Percentiles rank a stretch among this genome's conserved stretches.
These are phyloP conservation scores for Meira miltonrushii DNA, from an alignment of 1,284 basidiomycete species.

Conservation along the genomic window DNA sequence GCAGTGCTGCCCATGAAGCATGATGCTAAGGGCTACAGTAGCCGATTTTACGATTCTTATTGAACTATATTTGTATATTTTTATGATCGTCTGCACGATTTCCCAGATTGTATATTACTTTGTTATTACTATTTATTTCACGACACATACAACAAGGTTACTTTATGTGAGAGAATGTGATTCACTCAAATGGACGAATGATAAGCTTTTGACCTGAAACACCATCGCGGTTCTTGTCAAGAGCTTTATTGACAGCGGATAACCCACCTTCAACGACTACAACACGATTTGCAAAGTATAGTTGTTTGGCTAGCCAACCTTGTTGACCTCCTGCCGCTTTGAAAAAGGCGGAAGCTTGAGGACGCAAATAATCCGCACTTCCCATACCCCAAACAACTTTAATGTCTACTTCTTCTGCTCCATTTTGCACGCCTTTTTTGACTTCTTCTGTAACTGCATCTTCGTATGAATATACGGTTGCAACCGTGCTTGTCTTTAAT, in stretches of 20 bases:
- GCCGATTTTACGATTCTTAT: no score
- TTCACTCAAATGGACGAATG: conserved; percentile 24
- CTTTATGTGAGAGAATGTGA: no score
- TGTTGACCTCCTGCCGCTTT: conserved; percentile 26
- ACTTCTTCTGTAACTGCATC: neutral
- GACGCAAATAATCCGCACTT: conserved; percentile 16
- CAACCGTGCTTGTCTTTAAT: neutral
- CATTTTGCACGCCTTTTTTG: conserved; percentile 1
- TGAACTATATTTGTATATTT: neutral
- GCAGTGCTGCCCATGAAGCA: no score
- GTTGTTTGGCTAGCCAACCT: conserved; percentile 26
- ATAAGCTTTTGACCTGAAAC: conserved; percentile 34
- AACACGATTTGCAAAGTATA: conserved; percentile 23
- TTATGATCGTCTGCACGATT: no score
- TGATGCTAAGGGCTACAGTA: no score
- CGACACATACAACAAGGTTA: no score
- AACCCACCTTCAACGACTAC: conserved; percentile 30
- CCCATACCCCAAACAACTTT: conserved; percentile 22
- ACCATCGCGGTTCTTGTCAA: conserved; percentile 30
- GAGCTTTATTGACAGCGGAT: conserved; percentile 22
- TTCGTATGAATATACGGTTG: neutral
- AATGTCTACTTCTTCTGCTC: conserved; percentile 4
- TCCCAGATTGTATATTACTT: neutral
- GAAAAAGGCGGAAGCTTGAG: conserved; percentile 23
- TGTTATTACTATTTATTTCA: no score